Conservation (phyloP, 2,329 filamentous ascomycete genomes). For the Leptosphaerulina australis region DNA sequence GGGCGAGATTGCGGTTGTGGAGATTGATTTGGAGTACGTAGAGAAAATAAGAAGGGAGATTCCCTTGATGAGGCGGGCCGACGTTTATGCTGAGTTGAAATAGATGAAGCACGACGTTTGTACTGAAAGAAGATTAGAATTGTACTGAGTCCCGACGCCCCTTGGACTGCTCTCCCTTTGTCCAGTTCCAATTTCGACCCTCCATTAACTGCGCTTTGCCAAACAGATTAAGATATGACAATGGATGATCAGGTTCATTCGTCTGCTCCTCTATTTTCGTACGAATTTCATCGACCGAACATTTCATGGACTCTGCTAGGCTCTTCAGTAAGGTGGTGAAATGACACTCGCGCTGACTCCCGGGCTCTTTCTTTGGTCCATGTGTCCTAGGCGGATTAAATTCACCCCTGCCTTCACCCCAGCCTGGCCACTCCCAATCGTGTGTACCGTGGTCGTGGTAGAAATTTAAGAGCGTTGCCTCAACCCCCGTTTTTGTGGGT, state of each 20-base stretch:
- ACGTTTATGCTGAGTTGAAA: constrained; percentile 47
- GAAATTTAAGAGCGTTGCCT: constrained; percentile 33
- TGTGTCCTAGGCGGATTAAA: constrained; percentile 38
- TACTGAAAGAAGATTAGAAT: neutral
- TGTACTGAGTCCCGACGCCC: constrained; percentile 14
- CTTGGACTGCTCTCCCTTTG: constrained; percentile 9
- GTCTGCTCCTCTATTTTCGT: constrained; percentile 26
- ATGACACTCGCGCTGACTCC: constrained; percentile 19
- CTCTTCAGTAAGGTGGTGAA: constrained; percentile 38
- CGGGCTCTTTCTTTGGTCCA: constrained; percentile 29
- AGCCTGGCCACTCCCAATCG: constrained; percentile 35
- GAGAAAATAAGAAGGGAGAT: constrained; percentile 62
- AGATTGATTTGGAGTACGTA: constrained; percentile 61
- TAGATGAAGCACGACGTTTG: constrained; percentile 1
- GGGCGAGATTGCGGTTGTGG: constrained; percentile 54
- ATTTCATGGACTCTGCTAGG: constrained; percentile 28
- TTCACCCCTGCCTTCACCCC: constrained; percentile 24
- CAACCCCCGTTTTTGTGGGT: constrained; percentile 16
- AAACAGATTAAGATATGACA: constrained; percentile 32
- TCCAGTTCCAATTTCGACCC: constrained; percentile 27
- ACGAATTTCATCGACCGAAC: constrained; percentile 30
- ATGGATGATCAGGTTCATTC: constrained; percentile 22
- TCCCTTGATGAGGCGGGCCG: constrained; percentile 62
- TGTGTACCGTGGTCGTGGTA: constrained; percentile 37
- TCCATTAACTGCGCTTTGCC: constrained; percentile 36